Evolutionary conservation across 2,329 filamentous ascomycete species (phyloP).

Genomic region (Pestalotiopsis sp.): DNA sequence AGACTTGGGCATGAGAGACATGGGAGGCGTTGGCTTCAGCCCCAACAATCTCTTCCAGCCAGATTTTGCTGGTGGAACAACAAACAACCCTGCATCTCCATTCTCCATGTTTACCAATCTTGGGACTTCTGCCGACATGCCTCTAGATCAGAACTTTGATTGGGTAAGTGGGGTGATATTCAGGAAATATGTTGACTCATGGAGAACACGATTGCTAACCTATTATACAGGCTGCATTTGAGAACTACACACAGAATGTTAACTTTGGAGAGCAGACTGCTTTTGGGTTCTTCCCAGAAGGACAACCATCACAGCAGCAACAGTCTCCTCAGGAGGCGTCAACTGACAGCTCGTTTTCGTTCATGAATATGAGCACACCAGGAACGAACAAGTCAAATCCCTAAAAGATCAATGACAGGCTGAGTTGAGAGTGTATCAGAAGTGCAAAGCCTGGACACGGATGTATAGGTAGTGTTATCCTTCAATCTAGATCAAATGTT

Average conservation of each 20-base stretch:
- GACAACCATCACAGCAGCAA: not conserved
- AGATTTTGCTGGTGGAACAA: slow-evolving; percentile 33
- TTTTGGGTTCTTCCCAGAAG: slow-evolving; percentile 51
- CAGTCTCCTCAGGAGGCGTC: slow-evolving; percentile 25
- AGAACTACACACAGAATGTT: slow-evolving; percentile 59
- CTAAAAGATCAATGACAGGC: not conserved
- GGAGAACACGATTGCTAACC: slow-evolving; percentile 23
- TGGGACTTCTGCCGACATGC: slow-evolving; percentile 38
- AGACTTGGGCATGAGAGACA: slow-evolving; percentile 38
- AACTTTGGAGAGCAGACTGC: slow-evolving; percentile 54
- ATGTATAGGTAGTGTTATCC: not conserved
- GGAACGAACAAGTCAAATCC: slow-evolving; percentile 17
- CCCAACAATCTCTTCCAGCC: slow-evolving; percentile 40
- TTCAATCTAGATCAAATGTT: slow-evolving; percentile 1
- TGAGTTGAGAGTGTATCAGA: not conserved
- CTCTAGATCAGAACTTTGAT: slow-evolving; percentile 56
- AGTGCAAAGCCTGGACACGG: not conserved
- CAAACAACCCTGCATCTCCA: slow-evolving; percentile 45
- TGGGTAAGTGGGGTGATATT: slow-evolving; percentile 49
- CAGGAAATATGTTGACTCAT: slow-evolving; percentile 13
- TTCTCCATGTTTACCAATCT: slow-evolving; percentile 57
- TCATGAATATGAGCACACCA: slow-evolving; percentile 30
- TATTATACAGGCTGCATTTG: slow-evolving; percentile 51
- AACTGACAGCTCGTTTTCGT: slow-evolving; percentile 31
- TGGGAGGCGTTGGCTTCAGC: slow-evolving; percentile 31